Evolutionary conservation across 225 moss, liverwort and hornwort genomes (phyloP), one percentile per base, ranked within the genome.

Genomic region (Marchantia paleacea): DNA sequence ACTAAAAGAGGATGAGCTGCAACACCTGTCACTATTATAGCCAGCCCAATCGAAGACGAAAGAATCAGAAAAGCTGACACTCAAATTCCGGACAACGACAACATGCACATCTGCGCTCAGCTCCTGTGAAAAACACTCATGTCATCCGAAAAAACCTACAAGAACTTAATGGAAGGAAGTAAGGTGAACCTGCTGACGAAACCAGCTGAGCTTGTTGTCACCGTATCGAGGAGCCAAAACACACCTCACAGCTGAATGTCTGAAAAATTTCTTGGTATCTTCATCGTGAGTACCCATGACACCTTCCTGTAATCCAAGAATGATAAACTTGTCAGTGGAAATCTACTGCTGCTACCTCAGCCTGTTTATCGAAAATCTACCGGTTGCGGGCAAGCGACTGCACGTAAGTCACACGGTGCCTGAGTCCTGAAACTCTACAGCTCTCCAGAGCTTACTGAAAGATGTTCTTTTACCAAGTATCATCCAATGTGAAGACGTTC

Each of bases 271-370:
- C 84, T 89, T 94, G 0, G 96, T 96, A 31, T 92, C 91, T 86
- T 96, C 96, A 57, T 94, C 94, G 71, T 91, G 94, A 80, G 85
- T 77, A 84, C 91, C 96, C 96, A 94, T 96, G 80, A 96, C 87
- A 50, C 94, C 94, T 20, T 87, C 92, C 96, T 95, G 92, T 80
- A 78, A 8, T 78, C 61, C 69, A 78, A 78, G 29, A 51, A 19
- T 26, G 14, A 54, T 26, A 28, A 55, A 74, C 24, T 54, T 7
- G 54, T 74, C n/a, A 72, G 50, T 72, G 4, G 12, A 72, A 47
- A 10, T 72, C 22, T 22, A 51, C n/a, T 31, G 10, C 48, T 51
- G n/a, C 18, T 10, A 3, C n/a, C n/a, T 24, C 22, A 62, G n/a
- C 10, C 62, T 62, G 18, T 7, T 7, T 5, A 70, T 8, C 48